A percentile compares a stretch with the other conserved stretches of the same genome.
Evolutionary conservation across 1,284 basidiomycete genomes (phyloP).

Genomic region (Malassezia dermatis): DNA sequence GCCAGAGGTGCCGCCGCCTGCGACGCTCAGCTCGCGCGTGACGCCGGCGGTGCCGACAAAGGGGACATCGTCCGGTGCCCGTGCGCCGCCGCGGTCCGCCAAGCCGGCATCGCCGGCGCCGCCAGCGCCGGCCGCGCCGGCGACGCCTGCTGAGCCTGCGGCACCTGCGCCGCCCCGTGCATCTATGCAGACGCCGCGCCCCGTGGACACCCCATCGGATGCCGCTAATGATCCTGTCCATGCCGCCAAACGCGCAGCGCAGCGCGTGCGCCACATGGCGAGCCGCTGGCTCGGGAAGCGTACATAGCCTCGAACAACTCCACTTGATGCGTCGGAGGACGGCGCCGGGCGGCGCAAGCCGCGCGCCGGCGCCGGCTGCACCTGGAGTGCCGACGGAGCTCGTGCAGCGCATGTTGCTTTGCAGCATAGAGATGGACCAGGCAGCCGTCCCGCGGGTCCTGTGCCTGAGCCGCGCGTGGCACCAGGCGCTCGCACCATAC

Average conservation of each 20-base stretch:
- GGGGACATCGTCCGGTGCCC: background rate
- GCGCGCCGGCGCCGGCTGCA: background rate
- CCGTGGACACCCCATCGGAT: background rate
- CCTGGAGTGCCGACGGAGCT: constrained; percentile 5
- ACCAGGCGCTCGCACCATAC: background rate
- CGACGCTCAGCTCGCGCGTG: background rate
- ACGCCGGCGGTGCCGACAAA: background rate
- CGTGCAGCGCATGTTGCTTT: background rate
- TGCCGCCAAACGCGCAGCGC: background rate
- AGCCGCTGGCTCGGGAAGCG: constrained; percentile 1
- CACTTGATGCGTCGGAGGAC: background rate
- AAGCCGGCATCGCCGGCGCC: background rate
- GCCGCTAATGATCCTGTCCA: background rate
- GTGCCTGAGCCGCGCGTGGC: background rate
- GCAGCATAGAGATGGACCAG: background rate
- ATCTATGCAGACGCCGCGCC: background rate
- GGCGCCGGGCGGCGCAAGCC: background rate
- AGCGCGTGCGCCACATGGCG: background rate
- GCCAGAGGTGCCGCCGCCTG: background rate
- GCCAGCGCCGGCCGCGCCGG: background rate
- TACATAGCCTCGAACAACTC: background rate
- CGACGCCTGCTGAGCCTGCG: too few species aligned
- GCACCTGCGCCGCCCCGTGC: too few species aligned
- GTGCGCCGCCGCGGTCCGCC: background rate
- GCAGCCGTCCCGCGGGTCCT: background rate